A percentile compares a stretch with the other conserved stretches of the same genome.
Conservation (phyloP, 176 grass and related monocot species). For the Lolium rigidum region DNA sequence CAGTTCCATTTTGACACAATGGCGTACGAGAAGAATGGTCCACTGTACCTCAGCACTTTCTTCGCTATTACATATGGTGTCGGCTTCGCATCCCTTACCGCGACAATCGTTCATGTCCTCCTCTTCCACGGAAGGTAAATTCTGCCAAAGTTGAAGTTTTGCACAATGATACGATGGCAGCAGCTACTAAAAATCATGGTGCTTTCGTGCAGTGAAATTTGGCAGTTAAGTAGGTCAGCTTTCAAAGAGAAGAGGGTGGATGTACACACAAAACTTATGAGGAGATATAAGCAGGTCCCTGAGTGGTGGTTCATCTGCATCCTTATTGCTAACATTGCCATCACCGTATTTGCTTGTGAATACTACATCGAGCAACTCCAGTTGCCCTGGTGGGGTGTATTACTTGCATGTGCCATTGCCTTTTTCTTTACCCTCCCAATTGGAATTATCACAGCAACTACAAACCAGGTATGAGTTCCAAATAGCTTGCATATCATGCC, state of each 20-base stretch:
- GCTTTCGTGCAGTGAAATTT: constrained; percentile 65
- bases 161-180: neutral
- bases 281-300: constrained; percentile 78
- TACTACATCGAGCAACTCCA: constrained; percentile 97
- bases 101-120: constrained; percentile 79
- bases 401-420: constrained; percentile 80
- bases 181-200: neutral
- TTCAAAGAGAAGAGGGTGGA: constrained; percentile 78
- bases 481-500: neutral
- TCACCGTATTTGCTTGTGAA: constrained; percentile 85
- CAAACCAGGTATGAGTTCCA: constrained; percentile 65
- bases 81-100: constrained; percentile 83
- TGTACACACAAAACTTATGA: constrained; percentile 90
- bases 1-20: constrained; percentile 74
- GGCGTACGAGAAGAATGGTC: constrained; percentile 74
- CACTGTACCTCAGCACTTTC: constrained; percentile 81
- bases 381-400: constrained; percentile 95
- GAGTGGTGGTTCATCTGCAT: constrained; percentile 92
- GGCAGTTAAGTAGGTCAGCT: constrained; percentile 86
- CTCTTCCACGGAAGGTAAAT: constrained; percentile 90
- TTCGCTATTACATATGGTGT: constrained; percentile 81
- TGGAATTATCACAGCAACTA: constrained; percentile 94
- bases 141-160: constrained; percentile 7
- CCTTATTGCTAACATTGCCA: constrained; percentile 61
- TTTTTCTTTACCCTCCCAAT: constrained; percentile 91